Base-by-base conservation (phyloP, 2,329 filamentous ascomycete species). In the Sporothrix dimorphospora region DNA sequence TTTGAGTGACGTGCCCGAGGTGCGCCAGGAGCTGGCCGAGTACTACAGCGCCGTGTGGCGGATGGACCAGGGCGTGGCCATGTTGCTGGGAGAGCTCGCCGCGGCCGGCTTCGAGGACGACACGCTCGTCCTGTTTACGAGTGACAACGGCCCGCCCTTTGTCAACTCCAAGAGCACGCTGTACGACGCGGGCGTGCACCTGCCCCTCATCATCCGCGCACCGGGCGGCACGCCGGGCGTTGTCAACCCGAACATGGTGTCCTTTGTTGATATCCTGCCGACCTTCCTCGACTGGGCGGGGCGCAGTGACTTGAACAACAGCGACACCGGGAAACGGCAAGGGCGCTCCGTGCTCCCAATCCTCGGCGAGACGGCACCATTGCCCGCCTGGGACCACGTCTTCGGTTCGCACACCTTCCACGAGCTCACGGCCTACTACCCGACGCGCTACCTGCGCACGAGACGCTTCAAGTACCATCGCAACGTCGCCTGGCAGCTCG, bases 161-260 rank as follows among this genome's bases (percentile, higher is more conserved):
- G 76, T 85, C 73, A 86, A 86, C 75, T 85, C 84, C 1, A 85
- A 85, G 74, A 85, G 83, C 0, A 85, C 83, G 0, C 77, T 86
- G 0, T 86, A 82, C 75, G 83, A 85, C 70, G 82, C 84, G 0
- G 83, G 84, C 16, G 78, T 84, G 0, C 77, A 79, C 19, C 76
- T 85, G 0, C 83, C 83, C 0, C 76, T 85, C 2, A 76, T 85
- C 5, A 74, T 85, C 14, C 40, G n/a, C 73, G 14, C 59, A 75
- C 1, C 76, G 78, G 75, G 55, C 7, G 55, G 24, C 16, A 38
- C 27, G 6, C 30, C 55, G 27, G 55, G 55, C 14, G 27, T 59
- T 6, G 27, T 59, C 55, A 59, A 59, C 16, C 55, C 55, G 27
- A 59, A 59, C 55, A 59, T 59, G 55, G 55, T 59, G 27, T 59